Percentiles rank a stretch among this genome's conserved stretches.
phyloP scores from a whole-genome alignment of 495 filamentous ascomycete genomes.

The Penicilliopsis zonata region DNA sequence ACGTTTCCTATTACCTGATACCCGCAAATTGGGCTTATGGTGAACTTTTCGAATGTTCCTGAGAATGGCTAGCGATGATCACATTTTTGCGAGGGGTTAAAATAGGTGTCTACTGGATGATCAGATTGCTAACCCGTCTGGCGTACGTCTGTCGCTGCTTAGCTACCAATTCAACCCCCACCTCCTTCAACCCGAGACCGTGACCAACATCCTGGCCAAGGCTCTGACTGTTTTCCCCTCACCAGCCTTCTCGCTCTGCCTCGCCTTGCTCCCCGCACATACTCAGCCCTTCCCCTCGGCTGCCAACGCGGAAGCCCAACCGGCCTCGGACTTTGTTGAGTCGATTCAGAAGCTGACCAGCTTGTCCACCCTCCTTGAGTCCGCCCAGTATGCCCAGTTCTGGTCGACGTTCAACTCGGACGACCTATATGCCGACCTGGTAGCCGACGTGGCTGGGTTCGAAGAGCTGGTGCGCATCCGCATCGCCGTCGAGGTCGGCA shows the following conservation, averaged over 20 bases:
- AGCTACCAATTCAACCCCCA: constrained; percentile 99
- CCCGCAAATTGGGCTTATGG: constrained; percentile 19
- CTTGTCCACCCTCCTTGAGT: constrained; percentile 76
- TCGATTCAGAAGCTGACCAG: constrained; percentile 78
- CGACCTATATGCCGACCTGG: constrained; percentile 91
- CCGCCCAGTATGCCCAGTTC: constrained; percentile 79
- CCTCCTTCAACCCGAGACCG: constrained; percentile 89
- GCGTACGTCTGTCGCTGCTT: constrained; percentile 1
- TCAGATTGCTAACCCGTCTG: background rate
- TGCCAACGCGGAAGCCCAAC: constrained; percentile 40
- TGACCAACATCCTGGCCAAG: constrained; percentile 98
- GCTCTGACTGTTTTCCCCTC: constrained; percentile 94
- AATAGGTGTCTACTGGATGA: constrained; percentile 37
- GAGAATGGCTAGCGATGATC: no score
- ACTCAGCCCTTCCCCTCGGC: constrained; percentile 45
- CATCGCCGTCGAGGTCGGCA: constrained; percentile 80
- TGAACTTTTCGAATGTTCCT: no score
- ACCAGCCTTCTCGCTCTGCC: constrained; percentile 85
- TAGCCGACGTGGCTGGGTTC: constrained; percentile 88
- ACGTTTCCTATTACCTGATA: constrained; percentile 99
- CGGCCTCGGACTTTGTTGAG: constrained; percentile 58
- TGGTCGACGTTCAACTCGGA: constrained; percentile 88
- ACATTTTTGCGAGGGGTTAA: constrained; percentile 18
- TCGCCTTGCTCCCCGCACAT: constrained; percentile 79
- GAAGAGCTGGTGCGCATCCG: constrained; percentile 90